Evolutionary conservation across 495 filamentous ascomycete genomes (phyloP).

Genomic region (Aspergillus sparsus): DNA sequence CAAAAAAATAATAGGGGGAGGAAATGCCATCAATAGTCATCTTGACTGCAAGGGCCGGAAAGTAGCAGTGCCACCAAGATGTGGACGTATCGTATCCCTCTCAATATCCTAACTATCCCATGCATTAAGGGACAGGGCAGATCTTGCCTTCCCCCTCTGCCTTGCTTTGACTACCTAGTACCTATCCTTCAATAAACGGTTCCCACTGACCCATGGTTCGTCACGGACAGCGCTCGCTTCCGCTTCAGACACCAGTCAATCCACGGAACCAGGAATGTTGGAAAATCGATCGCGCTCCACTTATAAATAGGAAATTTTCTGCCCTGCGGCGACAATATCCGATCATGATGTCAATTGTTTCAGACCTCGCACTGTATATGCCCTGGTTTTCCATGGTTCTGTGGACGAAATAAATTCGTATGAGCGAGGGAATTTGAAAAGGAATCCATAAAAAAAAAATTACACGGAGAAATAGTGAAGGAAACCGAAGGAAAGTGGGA

Average conservation of each 20-base stretch:
- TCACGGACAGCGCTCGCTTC: slow-evolving; percentile 15
- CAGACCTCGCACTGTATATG: neutral
- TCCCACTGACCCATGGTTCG: slow-evolving; percentile 23
- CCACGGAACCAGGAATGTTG: neutral
- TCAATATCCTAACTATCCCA: neutral
- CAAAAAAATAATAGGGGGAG: neutral
- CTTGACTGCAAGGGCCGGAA: slow-evolving; percentile 8
- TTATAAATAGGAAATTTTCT: neutral
- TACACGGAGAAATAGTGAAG: too few species aligned
- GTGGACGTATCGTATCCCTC: neutral
- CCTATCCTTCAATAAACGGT: neutral
- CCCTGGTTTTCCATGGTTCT: neutral
- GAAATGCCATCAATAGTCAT: slow-evolving; percentile 10
- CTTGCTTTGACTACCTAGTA: neutral
- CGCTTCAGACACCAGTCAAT: slow-evolving; percentile 7
- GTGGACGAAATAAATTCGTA: neutral
- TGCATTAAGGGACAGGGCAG: neutral
- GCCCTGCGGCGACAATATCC: slow-evolving; percentile 1
- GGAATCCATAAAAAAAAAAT: neutral
- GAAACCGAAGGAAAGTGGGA: too few species aligned
- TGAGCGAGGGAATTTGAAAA: neutral
- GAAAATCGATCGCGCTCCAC: slow-evolving; percentile 5
- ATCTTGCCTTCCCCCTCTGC: neutral
- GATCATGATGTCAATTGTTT: slow-evolving; percentile 12
- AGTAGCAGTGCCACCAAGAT: neutral